phyloP scores from a whole-genome alignment of 1,284 basidiomycete species.

The Porodaedalea pini region DNA sequence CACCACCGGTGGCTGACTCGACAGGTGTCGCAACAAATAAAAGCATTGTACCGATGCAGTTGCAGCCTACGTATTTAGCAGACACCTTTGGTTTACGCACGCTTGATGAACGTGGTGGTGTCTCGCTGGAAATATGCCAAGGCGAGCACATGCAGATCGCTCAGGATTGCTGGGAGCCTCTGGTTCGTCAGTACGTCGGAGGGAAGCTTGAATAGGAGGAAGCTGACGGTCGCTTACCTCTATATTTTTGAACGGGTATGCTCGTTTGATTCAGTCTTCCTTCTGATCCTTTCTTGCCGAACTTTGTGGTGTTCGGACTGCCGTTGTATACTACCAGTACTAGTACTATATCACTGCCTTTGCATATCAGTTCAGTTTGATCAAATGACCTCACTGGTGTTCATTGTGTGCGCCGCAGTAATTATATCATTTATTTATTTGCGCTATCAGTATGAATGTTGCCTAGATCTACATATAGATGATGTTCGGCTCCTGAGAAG shows the following conservation, averaged over 20 bases:
- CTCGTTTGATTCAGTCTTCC: too few relatives aligned
- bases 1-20: conserved; percentile 35
- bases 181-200: conserved; percentile 49
- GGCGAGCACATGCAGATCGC: conserved; percentile 83
- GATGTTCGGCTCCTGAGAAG: too few relatives aligned
- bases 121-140: conserved; percentile 68
- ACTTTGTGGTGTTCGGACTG: too few relatives aligned
- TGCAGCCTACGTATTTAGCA: conserved; percentile 75
- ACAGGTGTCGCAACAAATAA: conserved; percentile 26
- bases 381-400: too few relatives aligned
- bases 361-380: too few relatives aligned
- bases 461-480: too few relatives aligned
- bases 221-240: neutral
- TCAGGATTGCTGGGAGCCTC: conserved; percentile 52
- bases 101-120: conserved; percentile 67
- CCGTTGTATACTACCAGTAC: too few relatives aligned
- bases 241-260: neutral
- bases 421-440: too few relatives aligned
- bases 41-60: conserved; percentile 66
- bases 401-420: too few relatives aligned
- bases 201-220: conserved; percentile 21
- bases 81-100: conserved; percentile 86
- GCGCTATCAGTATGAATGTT: too few relatives aligned
- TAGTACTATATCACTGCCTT: too few relatives aligned
- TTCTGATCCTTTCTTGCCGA: too few relatives aligned